phyloP scores from a whole-genome alignment of 768 basidiomycete genomes.

The Termitomyces sp. region DNA sequence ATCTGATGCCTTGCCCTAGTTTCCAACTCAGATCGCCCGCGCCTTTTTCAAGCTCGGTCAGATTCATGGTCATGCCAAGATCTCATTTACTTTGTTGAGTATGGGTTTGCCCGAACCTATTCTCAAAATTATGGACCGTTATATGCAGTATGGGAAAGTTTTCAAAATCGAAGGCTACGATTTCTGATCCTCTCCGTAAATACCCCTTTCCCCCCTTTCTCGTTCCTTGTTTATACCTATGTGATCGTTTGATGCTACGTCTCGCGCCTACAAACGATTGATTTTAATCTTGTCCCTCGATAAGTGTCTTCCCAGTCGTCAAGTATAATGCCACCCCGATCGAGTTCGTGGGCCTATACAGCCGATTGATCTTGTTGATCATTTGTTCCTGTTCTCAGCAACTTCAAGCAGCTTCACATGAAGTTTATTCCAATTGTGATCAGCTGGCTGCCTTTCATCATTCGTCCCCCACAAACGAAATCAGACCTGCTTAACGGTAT shows the following conservation, averaged over 20 bases:
- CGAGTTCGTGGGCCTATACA: background rate
- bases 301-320: background rate
- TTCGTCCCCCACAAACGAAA: background rate
- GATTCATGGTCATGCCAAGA: slow-evolving; percentile 91
- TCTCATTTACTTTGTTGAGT: slow-evolving; percentile 86
- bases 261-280: background rate
- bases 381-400: background rate
- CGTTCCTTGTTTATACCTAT: background rate
- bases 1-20: slow-evolving; percentile 37
- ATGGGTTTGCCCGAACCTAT: slow-evolving; percentile 92
- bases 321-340: background rate
- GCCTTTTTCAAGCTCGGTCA: slow-evolving; percentile 92
- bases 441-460: background rate
- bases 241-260: background rate
- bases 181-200: slow-evolving; percentile 39
- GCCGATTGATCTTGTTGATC: background rate
- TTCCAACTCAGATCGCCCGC: slow-evolving; percentile 85
- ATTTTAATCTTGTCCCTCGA: background rate
- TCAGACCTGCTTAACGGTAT: no score
- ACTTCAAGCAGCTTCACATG: background rate
- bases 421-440: background rate
- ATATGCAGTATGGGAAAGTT: slow-evolving; percentile 78
- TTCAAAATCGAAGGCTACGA: slow-evolving; percentile 89
- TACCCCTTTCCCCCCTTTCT: slow-evolving; percentile 4
- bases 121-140: slow-evolving; percentile 89